A percentile compares a stretch with the other conserved stretches of the same genome.
phyloP scores from a whole-genome alignment of 805 yeast species.

The Zygosaccharomyces lentus region DNA sequence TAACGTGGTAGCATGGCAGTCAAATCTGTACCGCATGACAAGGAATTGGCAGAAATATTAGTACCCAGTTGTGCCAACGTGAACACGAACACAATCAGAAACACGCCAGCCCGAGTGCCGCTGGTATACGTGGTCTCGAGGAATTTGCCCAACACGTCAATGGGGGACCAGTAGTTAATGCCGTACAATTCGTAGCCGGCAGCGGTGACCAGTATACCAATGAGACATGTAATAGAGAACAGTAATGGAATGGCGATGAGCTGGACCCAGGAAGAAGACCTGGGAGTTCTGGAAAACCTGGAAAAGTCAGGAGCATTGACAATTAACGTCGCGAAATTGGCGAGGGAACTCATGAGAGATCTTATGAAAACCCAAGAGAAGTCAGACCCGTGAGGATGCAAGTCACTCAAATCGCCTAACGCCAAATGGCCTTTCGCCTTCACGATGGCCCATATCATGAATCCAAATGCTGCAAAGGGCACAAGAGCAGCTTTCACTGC shows the following conservation, averaged over 20 bases:
- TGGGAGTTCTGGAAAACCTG: constrained; percentile 59
- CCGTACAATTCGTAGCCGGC: constrained; percentile 48
- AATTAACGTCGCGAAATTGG: constrained; percentile 76
- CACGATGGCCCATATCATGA: constrained; percentile 77
- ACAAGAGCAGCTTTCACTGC: constrained; percentile 74
- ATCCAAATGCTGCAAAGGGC: constrained; percentile 80
- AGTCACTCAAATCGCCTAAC: constrained; percentile 23
- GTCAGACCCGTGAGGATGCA: constrained; percentile 23
- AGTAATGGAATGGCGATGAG: constrained; percentile 60
- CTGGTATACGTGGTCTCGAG: constrained; percentile 36
- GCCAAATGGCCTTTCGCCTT: constrained; percentile 60
- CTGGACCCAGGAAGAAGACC: constrained; percentile 47
- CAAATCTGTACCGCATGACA: constrained; percentile 56
- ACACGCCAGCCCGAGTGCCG: constrained; percentile 70
- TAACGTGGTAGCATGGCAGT: constrained; percentile 54
- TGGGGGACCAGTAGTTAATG: constrained; percentile 43
- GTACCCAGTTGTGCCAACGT: constrained; percentile 74
- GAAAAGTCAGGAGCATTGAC: constrained; percentile 82
- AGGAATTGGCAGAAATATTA: constrained; percentile 64
- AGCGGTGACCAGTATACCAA: constrained; percentile 75
- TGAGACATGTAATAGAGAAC: constrained; percentile 69
- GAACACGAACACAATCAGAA: constrained; percentile 58
- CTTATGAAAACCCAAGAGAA: constrained; percentile 65
- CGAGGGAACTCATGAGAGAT: constrained; percentile 67
- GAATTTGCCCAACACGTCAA: constrained; percentile 54